Evolutionary conservation across 352 stramenopile genomes (phyloP).

Genomic region (Pythium myriotylum): DNA sequence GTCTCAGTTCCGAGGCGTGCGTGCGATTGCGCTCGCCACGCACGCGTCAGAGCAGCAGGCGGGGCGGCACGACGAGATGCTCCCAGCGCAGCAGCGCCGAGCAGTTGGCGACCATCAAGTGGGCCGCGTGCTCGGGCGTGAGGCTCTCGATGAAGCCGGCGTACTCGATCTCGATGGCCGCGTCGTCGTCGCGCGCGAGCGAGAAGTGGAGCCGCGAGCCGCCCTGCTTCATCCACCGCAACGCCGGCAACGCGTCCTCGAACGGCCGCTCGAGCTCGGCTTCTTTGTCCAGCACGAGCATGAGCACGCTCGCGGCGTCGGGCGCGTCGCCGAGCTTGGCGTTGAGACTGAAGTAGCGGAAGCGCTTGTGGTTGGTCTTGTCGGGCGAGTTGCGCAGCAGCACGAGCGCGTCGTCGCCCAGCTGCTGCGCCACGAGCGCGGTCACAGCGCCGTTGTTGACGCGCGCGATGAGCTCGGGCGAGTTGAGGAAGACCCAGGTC

Average conservation of each 20-base stretch:
- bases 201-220: constrained; percentile 10
- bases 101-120: constrained; percentile 9
- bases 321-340: not conserved
- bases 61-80: constrained; percentile 9
- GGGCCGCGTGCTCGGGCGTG: not conserved
- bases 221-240: constrained; percentile 16
- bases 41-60: not conserved
- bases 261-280: not conserved
- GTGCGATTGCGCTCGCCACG: no score
- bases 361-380: constrained; percentile 3
- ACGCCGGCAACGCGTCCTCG: not conserved
- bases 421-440: not conserved
- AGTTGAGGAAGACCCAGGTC: constrained; percentile 12
- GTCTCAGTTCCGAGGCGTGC: no score
- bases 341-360: constrained; percentile 19
- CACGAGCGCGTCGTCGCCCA: constrained; percentile 15
- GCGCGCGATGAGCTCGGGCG: constrained; percentile 7
- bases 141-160: constrained; percentile 9
- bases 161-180: constrained; percentile 15
- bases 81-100: constrained; percentile 15
- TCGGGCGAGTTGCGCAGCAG: constrained; percentile 20
- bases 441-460: constrained; percentile 10
- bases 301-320: not conserved
- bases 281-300: constrained; percentile 19
- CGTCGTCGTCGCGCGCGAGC: not conserved